Evolutionary conservation across 2,329 filamentous ascomycete species (phyloP), one percentile per base, ranked within the genome.

Genomic region (Aschersonia sp.): DNA sequence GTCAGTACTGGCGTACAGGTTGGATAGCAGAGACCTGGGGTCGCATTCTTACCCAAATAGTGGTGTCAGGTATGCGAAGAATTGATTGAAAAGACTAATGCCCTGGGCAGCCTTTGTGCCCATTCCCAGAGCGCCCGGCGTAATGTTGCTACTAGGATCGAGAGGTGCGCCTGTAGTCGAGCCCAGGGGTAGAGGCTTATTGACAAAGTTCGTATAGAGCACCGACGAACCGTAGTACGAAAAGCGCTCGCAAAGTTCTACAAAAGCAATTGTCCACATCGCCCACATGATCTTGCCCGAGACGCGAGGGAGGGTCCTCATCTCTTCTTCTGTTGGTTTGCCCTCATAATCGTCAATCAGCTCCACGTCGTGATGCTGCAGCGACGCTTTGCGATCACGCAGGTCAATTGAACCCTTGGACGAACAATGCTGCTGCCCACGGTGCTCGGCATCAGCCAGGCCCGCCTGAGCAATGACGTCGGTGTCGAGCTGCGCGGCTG

Each of bases 241-340:
- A 65, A 85, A 86, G 45, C 84, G 80, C 66, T 89, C 84, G 66
- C 80, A 85, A 49, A 86, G 67, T 64, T 89, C 84, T 50, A 84
- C 77, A 52, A 86, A 79, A 45, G 81, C 82, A 50, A 89, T 77
- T 30, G 78, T 80, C 65, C 79, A 88, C 50, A 82, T 75, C 48
- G 72, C 67, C 73, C 74, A 80, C 45, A 80, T 78, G 51, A 88
- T 76, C 58, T 71, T 72, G 52, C 78, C 80, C 9, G 79, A 76
- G 29, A 84, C 74, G 56, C 78, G 77, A 45, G 71, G 74, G n/a
- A 84, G 73, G 0, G 76, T 80, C 10, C 53, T 59, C 51, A 79
- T 61, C 51, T 84, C 80, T 59, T 84, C 78, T 32, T 77, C 73
- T 5, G 78, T 83, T 3, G 79, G 79, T 51, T 61, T 64, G 55